phyloP scores from a whole-genome alignment of 345 rosid genomes.

The Citrus maxima region DNA sequence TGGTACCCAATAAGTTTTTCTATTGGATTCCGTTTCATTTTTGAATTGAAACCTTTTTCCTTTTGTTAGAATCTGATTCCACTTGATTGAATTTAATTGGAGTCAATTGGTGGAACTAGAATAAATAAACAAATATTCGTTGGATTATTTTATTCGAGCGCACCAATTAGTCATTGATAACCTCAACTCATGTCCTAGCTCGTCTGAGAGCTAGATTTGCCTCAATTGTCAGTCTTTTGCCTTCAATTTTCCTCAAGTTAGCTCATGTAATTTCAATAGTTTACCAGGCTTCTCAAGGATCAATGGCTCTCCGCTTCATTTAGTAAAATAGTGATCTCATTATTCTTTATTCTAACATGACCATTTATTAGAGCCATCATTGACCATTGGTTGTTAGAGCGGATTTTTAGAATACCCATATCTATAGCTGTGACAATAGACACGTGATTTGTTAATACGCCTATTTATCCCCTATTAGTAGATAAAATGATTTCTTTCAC shows the following conservation, averaged over 20 bases:
- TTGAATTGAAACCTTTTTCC: background rate
- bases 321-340: background rate
- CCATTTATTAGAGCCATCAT: background rate
- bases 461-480: background rate
- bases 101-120: background rate
- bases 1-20: background rate
- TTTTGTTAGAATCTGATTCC: background rate
- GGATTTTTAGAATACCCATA: slow-evolving; percentile 4
- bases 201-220: slow-evolving; percentile 14
- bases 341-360: background rate
- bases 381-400: background rate
- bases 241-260: slow-evolving; percentile 15
- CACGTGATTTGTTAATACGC: background rate
- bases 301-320: background rate
- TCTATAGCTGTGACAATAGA: background rate
- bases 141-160: background rate
- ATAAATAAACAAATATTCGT: background rate
- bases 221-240: slow-evolving; percentile 15
- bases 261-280: background rate
- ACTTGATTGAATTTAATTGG: background rate
- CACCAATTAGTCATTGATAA: background rate
- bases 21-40: no score
- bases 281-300: background rate
- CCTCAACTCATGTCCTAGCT: slow-evolving; percentile 1
- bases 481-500: slow-evolving; percentile 11